phyloP scores from a whole-genome alignment of 805 yeast genomes.

The Scheffersomyces spartinae region DNA sequence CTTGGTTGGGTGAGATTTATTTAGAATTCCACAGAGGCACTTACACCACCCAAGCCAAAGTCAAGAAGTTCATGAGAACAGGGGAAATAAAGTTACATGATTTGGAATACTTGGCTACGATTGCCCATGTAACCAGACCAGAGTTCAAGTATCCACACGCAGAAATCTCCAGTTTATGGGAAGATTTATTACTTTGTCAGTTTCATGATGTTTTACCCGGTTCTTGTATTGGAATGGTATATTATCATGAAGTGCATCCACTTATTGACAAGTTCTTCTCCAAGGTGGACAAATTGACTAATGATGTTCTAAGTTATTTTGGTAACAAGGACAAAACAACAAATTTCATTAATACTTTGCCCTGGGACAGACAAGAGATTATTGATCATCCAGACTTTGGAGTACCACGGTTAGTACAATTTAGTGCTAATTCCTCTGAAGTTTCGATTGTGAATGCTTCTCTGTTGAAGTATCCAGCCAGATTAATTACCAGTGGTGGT shows the following conservation, averaged over 20 bases:
- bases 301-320: conserved; percentile 36
- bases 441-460: no score
- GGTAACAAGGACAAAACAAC: conserved; percentile 9
- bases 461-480: no score
- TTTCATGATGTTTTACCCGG: conserved; percentile 99
- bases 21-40: conserved; percentile 96
- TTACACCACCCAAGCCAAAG: conserved; percentile 85
- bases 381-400: conserved; percentile 26
- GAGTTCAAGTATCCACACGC: conserved; percentile 62
- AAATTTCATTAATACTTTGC: conserved; percentile 40
- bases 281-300: conserved; percentile 40
- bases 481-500: no score
- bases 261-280: conserved; percentile 51
- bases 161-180: conserved; percentile 70
- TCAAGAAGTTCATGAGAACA: conserved; percentile 68
- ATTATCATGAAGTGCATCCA: conserved; percentile 69
- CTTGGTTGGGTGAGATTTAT: conserved; percentile 91
- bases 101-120: conserved; percentile 71
- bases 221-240: conserved; percentile 88
- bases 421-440: no score
- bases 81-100: conserved; percentile 74
- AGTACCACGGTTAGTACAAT: no score
- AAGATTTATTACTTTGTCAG: conserved; percentile 78
- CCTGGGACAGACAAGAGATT: conserved; percentile 50
- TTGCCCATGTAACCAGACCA: conserved; percentile 46